A percentile compares a stretch with the other conserved stretches of the same genome.
phyloP scores from a whole-genome alignment of 2,329 filamentous ascomycete genomes.

The Xylaria sp. region DNA sequence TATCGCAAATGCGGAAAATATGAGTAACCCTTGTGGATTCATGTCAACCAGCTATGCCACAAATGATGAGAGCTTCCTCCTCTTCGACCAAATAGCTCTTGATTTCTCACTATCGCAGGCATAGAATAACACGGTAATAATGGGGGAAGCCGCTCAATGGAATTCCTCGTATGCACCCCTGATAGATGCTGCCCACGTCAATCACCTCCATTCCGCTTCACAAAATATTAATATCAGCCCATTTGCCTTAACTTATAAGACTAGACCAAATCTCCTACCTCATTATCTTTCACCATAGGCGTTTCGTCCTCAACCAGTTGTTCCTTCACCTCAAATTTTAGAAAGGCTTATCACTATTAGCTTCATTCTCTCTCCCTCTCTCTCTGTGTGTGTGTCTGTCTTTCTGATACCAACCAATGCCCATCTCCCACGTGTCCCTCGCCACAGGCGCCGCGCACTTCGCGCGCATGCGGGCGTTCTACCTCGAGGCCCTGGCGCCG shows the following conservation, averaged over 20 bases:
- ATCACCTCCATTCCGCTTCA: not conserved
- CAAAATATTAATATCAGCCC: not conserved
- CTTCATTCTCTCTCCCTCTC: not conserved
- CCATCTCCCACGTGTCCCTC: conserved; percentile 35
- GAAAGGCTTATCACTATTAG: not conserved
- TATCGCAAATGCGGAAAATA: not conserved
- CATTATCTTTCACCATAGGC: too few relatives aligned
- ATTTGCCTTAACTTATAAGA: not conserved
- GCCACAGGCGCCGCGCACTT: conserved; percentile 33
- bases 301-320: too few relatives aligned
- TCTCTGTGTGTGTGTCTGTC: not conserved
- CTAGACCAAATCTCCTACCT: not conserved
- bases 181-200: not conserved
- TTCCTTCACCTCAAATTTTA: too few relatives aligned
- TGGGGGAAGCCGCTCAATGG: not conserved
- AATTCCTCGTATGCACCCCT: not conserved
- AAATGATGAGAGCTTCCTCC: not conserved
- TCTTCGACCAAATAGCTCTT: not conserved
- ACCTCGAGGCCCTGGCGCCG: conserved; percentile 33
- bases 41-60: not conserved
- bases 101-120: not conserved
- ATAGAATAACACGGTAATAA: not conserved
- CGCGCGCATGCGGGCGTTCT: conserved; percentile 37
- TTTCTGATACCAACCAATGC: conserved; percentile 31
- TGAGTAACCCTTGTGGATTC: not conserved